Evolutionary conservation across 73 alveolate species (phyloP), one percentile per base, ranked within the genome.

Genomic region (Paramecium octaurelia): DNA sequence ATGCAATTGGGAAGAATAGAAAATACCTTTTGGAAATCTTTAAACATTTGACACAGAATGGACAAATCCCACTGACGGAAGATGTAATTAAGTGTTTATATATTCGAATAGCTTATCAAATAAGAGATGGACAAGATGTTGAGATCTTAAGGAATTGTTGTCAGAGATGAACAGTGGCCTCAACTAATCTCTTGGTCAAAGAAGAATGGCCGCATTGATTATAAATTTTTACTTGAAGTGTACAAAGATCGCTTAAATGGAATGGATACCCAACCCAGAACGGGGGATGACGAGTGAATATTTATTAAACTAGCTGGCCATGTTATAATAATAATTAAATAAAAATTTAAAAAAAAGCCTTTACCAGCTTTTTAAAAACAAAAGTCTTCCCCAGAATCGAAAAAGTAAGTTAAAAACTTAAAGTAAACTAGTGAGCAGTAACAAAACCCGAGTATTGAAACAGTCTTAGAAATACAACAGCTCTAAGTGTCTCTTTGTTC

Each of bases 1-100:
- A 68, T 68, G 80, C 93, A 6, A 93, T 96, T 31, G 97, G 97
- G 10, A 96, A 96, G 76, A 95, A 93, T 85, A 95, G 98, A 58
- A 96, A 86, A 86, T 94, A 95, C 42, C 91, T 96, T n/a, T 69
- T 50, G 75, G 94, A 93, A 10, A 93, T 94, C 76, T 95, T 96
- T 92, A 94, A 93, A 43, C 87, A 83, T 14, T 86, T 93, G 54
- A 85, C 93, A 2, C 31, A 58, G 57, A 93, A 94, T 58, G 89
- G 93, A 35, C 43, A 68, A 14, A 84, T 93, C 6, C 94, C 93
- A 20, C 40, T 95, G 18, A 80, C 95, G 11, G 91, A 89, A 27
- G 97, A 96, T 16, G 85, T 42, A 42, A 18, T 1, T 95, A 86
- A 31, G 6, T 36, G 16, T 57, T 80, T 21, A n/a, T 36, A 58